Evolutionary conservation across 2,329 filamentous ascomycete species (phyloP).

Genomic region (Endocalyx cinctus): DNA sequence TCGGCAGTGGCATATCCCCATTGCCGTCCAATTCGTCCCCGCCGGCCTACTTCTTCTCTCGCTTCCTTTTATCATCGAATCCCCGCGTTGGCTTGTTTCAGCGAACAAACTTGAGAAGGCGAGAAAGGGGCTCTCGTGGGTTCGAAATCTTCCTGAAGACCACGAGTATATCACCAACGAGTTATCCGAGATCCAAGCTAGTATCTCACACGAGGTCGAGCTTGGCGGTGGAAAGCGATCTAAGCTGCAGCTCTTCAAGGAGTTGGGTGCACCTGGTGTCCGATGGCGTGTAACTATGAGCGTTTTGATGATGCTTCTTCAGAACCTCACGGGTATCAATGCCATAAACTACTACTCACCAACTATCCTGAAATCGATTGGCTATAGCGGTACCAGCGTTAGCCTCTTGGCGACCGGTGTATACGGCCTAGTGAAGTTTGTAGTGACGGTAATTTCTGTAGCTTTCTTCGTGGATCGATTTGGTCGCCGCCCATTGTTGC

Average conservation of each 20-base stretch:
- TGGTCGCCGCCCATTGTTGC: slow-evolving; percentile 14
- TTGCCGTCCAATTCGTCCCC: slow-evolving; percentile 52
- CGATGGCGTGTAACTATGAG: slow-evolving; percentile 52
- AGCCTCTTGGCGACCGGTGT: slow-evolving; percentile 62
- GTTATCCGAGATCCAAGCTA: slow-evolving; percentile 53
- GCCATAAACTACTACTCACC: slow-evolving; percentile 74
- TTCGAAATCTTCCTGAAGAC: slow-evolving; percentile 43
- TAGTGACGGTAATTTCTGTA: slow-evolving; percentile 57
- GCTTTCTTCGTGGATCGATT: slow-evolving; percentile 17
- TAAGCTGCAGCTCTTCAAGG: slow-evolving; percentile 42
- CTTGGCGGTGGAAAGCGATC: slow-evolving; percentile 1
- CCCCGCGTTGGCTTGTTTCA: slow-evolving; percentile 56
- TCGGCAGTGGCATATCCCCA: slow-evolving; percentile 47
- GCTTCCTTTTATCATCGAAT: slow-evolving; percentile 46
- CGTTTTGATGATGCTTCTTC: slow-evolving; percentile 55
- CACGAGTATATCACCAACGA: slow-evolving; percentile 61
- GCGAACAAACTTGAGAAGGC: slow-evolving; percentile 48
- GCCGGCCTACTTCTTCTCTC: slow-evolving; percentile 45
- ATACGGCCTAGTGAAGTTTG: slow-evolving; percentile 72
- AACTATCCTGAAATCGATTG: slow-evolving; percentile 57
- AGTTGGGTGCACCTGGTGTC: slow-evolving; percentile 31
- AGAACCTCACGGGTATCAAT: slow-evolving; percentile 41
- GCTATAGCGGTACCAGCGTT: slow-evolving; percentile 40
- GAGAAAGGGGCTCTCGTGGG: slow-evolving; percentile 47
- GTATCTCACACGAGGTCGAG: slow-evolving; percentile 29